Base-by-base conservation (phyloP, 352 stramenopile species). In the Phytophthora pini region DNA sequence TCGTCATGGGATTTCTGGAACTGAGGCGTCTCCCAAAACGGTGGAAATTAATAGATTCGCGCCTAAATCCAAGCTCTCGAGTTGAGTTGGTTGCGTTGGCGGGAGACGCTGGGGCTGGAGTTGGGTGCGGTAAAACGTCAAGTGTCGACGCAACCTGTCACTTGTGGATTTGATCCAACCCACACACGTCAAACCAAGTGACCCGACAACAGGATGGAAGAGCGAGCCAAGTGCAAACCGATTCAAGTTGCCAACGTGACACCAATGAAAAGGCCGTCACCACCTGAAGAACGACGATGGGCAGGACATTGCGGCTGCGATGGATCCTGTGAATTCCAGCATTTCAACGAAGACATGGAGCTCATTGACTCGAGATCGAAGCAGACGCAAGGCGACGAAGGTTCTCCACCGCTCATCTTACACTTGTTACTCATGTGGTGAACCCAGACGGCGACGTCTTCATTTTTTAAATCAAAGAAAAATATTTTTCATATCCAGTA, bases 291-390 rank as follows among this genome's bases (percentile, higher is more conserved):
- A 9, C 60, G 43, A 51, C 41, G 22, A 11, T 74, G 60, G 66
- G 61, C 55, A 27, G 32, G 44, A 20, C 55, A 54, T 26, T 74
- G 66, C 50, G 66, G 66, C 15, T 74, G 66, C 26, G 55, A 63
- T 12, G 61, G 66, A 10, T 68, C 54, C 20, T 74, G 66, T 34
- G 31, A 12, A 15, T 74, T 64, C 43, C 54, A 65, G 27, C 29
- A 56, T 34, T 74, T 70, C 31, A 61, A 70, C 31, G 49, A 70
- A 13, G 55, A 74, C 55, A 56, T 74, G 66, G 38, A 74, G 22
- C 26, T 74, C 17, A 51, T 74, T 22, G 66, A 74, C 49, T 36
- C 15, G 31, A 52, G 54, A 24, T 40, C 34, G 27, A n/a, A 56
- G 22, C 40, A 26, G 9, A 5, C 46, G 43, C 9, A 47, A 40